Evolutionary conservation across 371 early-diverging fungal species (phyloP), one percentile per base, ranked within the genome.

Genomic region (Chytridiales sp.): DNA sequence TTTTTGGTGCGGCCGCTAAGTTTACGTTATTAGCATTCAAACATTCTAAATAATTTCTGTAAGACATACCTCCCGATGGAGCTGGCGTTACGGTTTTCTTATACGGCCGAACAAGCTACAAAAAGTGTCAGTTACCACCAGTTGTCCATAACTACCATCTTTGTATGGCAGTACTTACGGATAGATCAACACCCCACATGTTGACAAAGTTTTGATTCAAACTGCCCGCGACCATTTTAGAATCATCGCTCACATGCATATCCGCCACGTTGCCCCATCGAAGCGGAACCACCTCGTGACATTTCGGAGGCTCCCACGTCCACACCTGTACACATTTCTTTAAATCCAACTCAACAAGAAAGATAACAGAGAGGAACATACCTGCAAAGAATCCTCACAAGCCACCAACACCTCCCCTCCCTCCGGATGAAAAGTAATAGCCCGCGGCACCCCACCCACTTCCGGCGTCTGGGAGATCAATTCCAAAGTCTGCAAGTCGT

Each of bases 401-500:
- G 67, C 74, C 22, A 69, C 71, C n/a, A 73, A 42, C 30, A 78
- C 44, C 35, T 64, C 56, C 27, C 66, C 62, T 13, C 80, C 82
- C 21, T 68, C 64, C 24, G 59, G 47, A 51, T 70, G 65, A 53
- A 82, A 82, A 47, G 69, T 65, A n/a, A 80, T 21, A 5, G 56
- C 47, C 22, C 54, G 32, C 1, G 75, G 73, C 22, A 42, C 22
- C 62, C 56, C 34, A 41, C 56, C 22, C 19, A 58, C 24, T 13
- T 30, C 29, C 15, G 46, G 52, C 1, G 68, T 58, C 4, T 62
- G 53, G 1, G 69, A 68, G 2, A 78, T 68, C 41, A 54, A 41
- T 8, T 70, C 74, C 61, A 82, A 82, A 1, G 63, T 63, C 55
- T 75, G 72, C 46, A 82, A 59, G 50, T 82, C 80, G 67, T 75